Evolutionary conservation across 441 rosid genomes (phyloP), one percentile per base, ranked within the genome.

Genomic region (Omphalea diandra): DNA sequence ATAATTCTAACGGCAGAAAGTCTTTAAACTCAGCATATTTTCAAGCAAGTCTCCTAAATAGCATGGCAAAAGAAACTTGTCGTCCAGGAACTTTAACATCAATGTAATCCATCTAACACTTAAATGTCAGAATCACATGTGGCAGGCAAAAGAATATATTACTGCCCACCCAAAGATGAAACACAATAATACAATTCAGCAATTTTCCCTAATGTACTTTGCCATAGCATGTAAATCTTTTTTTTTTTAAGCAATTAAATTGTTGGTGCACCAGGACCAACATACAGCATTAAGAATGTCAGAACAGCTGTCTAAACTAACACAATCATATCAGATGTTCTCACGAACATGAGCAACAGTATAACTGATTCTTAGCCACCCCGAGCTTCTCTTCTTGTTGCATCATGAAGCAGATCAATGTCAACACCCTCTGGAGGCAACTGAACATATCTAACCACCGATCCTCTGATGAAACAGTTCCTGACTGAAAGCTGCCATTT

Each of bases 331-430:
- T 69, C 40, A 12, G 49, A 77, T 54, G 65, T 68, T 61, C 71
- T 67, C 56, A 58, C 70, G 57, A 77, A 74, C 43, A 75, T 69
- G 73, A 64, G 20, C 5, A 61, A 65, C 40, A 26, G n/a, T 38
- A 29, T 44, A 7, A 46, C 49, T 3, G 43, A 41, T 33, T 52
- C 66, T 90, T 82, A 94, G 72, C 98, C 97, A 50, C 99, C 97
- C 31, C 98, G 88, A 73, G 99, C 99, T 81, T 92, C 99, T 84
- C 99, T 90, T 82, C 99, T 85, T 33, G 97, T 89, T 60, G 99
- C 99, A 64, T 94, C 99, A 56, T 94, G 99, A 61, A 94, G 99
- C 70, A 94, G 82, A 69, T 94, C 99, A 69, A 94, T 81, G 72
- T 95, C 99, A 18, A 94, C 99, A 62, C 96, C 99, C 35, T 92